Base-by-base conservation (phyloP, 169 alveolate genomes). In the Plasmodium falciparum region DNA sequence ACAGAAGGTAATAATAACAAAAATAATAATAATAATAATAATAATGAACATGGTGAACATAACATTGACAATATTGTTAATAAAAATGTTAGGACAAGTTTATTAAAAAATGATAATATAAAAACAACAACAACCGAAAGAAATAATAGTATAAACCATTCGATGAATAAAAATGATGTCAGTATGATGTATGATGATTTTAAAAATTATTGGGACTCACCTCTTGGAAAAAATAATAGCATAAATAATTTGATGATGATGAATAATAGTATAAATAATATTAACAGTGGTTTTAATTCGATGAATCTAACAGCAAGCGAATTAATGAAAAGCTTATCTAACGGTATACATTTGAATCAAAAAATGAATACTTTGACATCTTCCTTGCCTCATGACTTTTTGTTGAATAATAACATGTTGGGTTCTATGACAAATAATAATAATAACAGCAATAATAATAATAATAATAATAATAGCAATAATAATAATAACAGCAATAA, bases 151-250 rank as follows among this genome's bases (percentile, higher is more conserved):
- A 0, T 39, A 39, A 39, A 39, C 47, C 4, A 12, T 56, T 43
- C 13, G 15, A 8, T 29, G n/a, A 49, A n/a, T 52, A 52, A 59
- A 56, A 29, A 22, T 49, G 71, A 83, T 62, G 49, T 56, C 22
- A 73, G 43, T 15, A 33, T 67, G 15, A 43, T 83, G 33, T 83
- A 59, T 39, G 91, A 83, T 39, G 85, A 83, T 24, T 69, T 83
- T n/a, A 83, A 56, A 47, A 70, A 49, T 49, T 83, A 83, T 29
- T 83, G 91, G 91, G 91, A 83, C 13, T 13, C 20, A 15, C 59
- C 75, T 0, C 67, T 76, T 29, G 47, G 78, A 56, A 76, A 76
- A 24, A 59, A 66, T 39, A 59, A 47, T 12, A n/a, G 58, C 24
- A 13, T 73, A 7, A 39, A 39, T 39, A 39, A 39, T 39, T 6